Percentiles rank a stretch among this genome's conserved stretches.
phyloP scores from a whole-genome alignment of 495 filamentous ascomycete species.

The Stereocaulon alpinum region DNA sequence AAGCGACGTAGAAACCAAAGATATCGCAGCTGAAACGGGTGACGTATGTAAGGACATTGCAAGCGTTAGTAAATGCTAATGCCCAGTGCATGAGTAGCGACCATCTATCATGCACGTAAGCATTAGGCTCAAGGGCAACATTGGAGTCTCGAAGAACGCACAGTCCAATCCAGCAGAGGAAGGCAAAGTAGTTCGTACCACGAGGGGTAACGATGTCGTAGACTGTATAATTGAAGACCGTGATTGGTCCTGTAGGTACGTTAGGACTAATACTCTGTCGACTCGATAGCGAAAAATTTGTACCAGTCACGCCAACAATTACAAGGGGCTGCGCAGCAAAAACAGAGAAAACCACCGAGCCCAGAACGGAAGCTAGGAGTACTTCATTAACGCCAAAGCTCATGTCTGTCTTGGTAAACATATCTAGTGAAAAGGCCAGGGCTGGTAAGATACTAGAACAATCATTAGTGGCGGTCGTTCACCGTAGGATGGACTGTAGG shows the following conservation, averaged over 20 bases:
- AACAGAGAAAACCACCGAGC: constrained; percentile 64
- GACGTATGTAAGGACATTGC: constrained; percentile 70
- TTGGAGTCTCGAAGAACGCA: constrained; percentile 27
- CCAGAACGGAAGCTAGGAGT: constrained; percentile 65
- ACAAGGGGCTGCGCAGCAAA: constrained; percentile 70
- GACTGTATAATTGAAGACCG: constrained; percentile 81
- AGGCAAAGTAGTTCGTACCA: constrained; percentile 64
- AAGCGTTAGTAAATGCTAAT: constrained; percentile 67
- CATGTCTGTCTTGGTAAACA: constrained; percentile 71
- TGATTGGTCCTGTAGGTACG: constrained; percentile 55
- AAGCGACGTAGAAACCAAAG: constrained; percentile 81
- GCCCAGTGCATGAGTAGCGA: constrained; percentile 71
- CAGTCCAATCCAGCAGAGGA: constrained; percentile 81
- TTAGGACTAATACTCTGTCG: neutral
- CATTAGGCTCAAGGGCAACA: neutral
- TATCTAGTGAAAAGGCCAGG: constrained; percentile 74
- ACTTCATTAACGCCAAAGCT: constrained; percentile 82
- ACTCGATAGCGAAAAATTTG: constrained; percentile 6
- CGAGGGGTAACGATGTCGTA: constrained; percentile 66
- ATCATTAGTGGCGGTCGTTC: constrained; percentile 10
- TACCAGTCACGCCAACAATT: constrained; percentile 83
- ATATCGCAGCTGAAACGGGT: constrained; percentile 80
- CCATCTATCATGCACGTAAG: constrained; percentile 43
- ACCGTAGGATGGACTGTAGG: neutral
- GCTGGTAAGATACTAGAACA: constrained; percentile 62